Evolutionary conservation across 495 filamentous ascomycete species (phyloP).

Genomic region (Neurospora sp.): DNA sequence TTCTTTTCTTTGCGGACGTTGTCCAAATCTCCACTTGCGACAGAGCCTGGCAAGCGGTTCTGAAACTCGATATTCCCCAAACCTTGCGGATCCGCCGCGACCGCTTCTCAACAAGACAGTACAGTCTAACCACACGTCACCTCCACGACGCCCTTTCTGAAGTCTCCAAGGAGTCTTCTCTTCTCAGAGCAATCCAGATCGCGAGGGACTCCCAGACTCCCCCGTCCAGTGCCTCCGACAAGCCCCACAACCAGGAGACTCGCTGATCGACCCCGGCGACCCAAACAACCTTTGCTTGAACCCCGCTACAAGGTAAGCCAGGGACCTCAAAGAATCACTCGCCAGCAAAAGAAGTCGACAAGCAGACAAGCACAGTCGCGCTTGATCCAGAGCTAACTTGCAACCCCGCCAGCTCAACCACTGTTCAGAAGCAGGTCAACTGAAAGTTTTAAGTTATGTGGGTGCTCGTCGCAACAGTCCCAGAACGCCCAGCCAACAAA

Average conservation of each 20-base stretch:
- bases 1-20: neutral
- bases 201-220: neutral
- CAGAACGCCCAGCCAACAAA: no score
- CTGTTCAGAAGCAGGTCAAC: no score
- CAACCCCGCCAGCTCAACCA: neutral
- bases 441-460: no score
- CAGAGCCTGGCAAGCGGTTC: neutral
- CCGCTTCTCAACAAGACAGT: neutral
- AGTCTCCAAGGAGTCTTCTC: neutral
- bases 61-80: neutral
- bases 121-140: neutral
- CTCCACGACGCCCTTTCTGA: neutral
- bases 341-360: neutral
- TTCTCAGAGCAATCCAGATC: neutral
- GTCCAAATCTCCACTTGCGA: neutral
- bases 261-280: neutral
- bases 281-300: neutral
- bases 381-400: neutral
- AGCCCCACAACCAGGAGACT: neutral
- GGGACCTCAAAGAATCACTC: neutral
- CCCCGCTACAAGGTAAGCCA: neutral
- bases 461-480: no score
- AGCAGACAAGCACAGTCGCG: neutral
- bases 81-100: neutral
- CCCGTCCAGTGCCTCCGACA: neutral